Percentiles rank a stretch among this genome's conserved stretches.
Evolutionary conservation across 2,329 filamentous ascomycete species (phyloP).

Genomic region (Pyrenochaeta sp.): DNA sequence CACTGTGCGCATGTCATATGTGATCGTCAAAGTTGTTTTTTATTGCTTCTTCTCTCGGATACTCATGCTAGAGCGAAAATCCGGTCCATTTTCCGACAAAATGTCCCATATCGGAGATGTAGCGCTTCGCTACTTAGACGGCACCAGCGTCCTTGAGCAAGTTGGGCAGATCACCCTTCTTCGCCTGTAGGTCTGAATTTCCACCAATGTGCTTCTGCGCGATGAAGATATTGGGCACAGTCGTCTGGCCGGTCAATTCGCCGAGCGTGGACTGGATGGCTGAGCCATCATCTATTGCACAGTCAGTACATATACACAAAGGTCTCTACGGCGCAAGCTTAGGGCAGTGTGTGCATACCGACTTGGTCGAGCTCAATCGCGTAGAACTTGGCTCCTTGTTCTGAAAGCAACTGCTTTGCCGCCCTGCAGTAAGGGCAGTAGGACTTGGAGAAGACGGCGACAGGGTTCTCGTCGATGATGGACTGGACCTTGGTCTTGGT

Average conservation of each 20-base stretch:
- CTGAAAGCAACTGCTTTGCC: slow-evolving; percentile 77
- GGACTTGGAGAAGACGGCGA: slow-evolving; percentile 96
- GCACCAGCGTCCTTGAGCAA: slow-evolving; percentile 72
- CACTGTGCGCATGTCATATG: not conserved
- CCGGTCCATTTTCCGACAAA: not conserved
- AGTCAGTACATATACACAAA: not conserved
- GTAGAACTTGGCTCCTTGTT: slow-evolving; percentile 75
- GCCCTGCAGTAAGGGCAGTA: slow-evolving; percentile 93
- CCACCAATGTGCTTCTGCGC: slow-evolving; percentile 90
- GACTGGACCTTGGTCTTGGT: slow-evolving; percentile 83
- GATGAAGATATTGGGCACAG: slow-evolving; percentile 97
- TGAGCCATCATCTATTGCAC: slow-evolving; percentile 73
- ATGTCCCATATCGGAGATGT: not conserved
- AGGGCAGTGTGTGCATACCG: slow-evolving; percentile 62
- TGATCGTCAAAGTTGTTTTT: not conserved
- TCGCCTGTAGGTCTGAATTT: slow-evolving; percentile 85
- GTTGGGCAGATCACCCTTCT: slow-evolving; percentile 68
- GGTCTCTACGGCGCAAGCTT: not conserved
- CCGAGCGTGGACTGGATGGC: slow-evolving; percentile 84
- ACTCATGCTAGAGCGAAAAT: not conserved
- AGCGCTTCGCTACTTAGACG: slow-evolving; percentile 52
- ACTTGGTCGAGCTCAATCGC: slow-evolving; percentile 85
- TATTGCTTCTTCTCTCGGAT: not conserved
- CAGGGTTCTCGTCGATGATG: slow-evolving; percentile 88
- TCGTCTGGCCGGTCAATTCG: slow-evolving; percentile 82